Base-by-base conservation (phyloP, 306 rosid genomes). In the Cucumis hystrix region DNA sequence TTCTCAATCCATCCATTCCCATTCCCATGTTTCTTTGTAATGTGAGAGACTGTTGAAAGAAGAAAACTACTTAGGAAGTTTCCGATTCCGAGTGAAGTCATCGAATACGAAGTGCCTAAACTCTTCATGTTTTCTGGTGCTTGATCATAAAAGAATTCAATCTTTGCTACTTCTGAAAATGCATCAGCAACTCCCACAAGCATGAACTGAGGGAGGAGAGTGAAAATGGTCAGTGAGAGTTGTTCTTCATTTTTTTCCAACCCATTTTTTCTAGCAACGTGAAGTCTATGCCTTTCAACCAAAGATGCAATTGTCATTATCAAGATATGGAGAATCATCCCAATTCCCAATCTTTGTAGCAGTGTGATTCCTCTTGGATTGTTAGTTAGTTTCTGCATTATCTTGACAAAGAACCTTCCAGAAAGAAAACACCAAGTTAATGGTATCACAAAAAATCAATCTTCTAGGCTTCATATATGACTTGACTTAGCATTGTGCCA, bases 101-200 rank as follows among this genome's bases (percentile, higher is more conserved):
- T 87, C 82, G 89, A 68, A 60, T 85, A 90, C 0, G 96, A 91
- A 54, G 97, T 91, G 58, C 98, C 96, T 40, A 91, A 89, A 25
- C 96, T 91, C 79, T 91, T 91, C 96, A 91, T 91, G 21, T 85
- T 87, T 70, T 88, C 96, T 0, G 97, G 98, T 33, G 96, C 93
- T 73, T 94, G 98, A 66, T 94, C 98, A 51, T 94, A 91, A 82
- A 94, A 94, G 78, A 94, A 94, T 78, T 94, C 98, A 15, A 94
- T 70, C 82, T 90, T 90, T 7, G 96, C 97, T 76, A 91, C 90
- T 77, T 91, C 98, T 23, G 89, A 57, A 73, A 91, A 94, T 13
- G 96, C 91, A 79, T 91, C 96, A 6, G 96, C 93, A 54, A 83
- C 86, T 20, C 98, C 97, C 85, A 91, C 86, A 6, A 94, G 89